Evolutionary conservation across 148 eudicot species (phyloP).

Genomic region (Fagopyrum tataricum): DNA sequence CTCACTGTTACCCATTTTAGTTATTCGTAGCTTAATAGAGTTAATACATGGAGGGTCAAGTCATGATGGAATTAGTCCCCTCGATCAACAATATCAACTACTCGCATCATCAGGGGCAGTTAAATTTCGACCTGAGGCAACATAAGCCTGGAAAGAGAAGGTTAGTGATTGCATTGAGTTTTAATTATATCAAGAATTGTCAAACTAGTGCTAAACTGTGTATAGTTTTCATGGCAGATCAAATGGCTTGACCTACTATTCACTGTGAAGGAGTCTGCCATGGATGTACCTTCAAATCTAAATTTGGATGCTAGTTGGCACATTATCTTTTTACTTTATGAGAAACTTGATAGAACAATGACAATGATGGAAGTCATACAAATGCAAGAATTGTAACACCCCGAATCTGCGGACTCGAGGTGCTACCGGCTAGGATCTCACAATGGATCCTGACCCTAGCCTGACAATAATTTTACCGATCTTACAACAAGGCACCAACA

Average conservation of each 20-base stretch:
- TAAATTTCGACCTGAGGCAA: constrained; percentile 54
- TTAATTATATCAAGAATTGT: background rate
- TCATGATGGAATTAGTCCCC: constrained; percentile 54
- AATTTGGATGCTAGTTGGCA: constrained; percentile 17
- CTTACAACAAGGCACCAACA: no score
- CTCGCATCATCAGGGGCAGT: constrained; percentile 91
- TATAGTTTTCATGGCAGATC: constrained; percentile 10
- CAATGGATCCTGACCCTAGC: no score
- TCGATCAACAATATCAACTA: constrained; percentile 72
- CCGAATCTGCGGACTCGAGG: no score
- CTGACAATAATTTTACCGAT: no score
- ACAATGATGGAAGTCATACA: no score
- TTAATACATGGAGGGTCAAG: constrained; percentile 56
- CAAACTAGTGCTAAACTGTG: constrained; percentile 1
- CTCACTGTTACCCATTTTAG: no score
- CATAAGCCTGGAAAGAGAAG: constrained; percentile 99
- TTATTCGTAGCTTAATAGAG: no score
- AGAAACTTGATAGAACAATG: no score
- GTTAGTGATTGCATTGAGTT: constrained; percentile 22
- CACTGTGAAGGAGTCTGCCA: constrained; percentile 13
- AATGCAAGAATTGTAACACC: no score
- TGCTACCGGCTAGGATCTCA: no score
- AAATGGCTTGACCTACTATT: constrained; percentile 10
- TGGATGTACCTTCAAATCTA: constrained; percentile 16
- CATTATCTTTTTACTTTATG: constrained; percentile 14